Evolutionary conservation across 106 monocot genomes (phyloP), one percentile per base, ranked within the genome.

Genomic region (Dioscorea dumetorum): DNA sequence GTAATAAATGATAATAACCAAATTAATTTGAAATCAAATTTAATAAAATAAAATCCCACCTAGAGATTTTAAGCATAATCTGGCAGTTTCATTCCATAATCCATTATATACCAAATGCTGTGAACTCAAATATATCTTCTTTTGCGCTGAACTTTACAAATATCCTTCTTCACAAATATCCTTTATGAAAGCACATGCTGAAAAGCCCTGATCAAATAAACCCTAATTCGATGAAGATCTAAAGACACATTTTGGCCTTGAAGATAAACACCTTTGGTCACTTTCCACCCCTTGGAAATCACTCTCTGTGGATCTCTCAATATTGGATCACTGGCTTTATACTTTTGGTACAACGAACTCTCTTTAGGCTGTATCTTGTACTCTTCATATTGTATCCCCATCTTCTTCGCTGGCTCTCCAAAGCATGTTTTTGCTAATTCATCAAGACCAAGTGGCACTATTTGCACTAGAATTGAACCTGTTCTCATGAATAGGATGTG

Each of bases 401-500:
- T 67, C 69, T 62, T 77, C 49, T 3, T 64, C 61, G 88, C 88
- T 12, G 93, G 88, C 71, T 72, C 68, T n/a, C 88, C 88, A 78
- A 80, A 93, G 77, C 83, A 88, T 0, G 78, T 70, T 65, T 74
- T 70, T 14, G 88, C 85, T 23, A 83, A 81, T 85, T 83, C 83
- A 6, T 83, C 83, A 2, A 88, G 80, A 21, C 93, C 93, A 24
- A 86, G 60, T 7, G 93, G 93, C 60, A 93, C 76, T 7, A 93
- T 69, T 68, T 93, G 92, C 3, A 93, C 74, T 78, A 93, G 83
- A 34, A 79, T 81, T 24, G 85, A 60, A 13, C 78, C 78, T 4
- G 85, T 88, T 52, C 87, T 69, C 85, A 93, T 83, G 74, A 93
- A 93, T 68, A 88, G 35, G 33, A 93, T 70, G 58, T 93, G 88